Evolutionary conservation across 2,329 filamentous ascomycete genomes (phyloP).

Genomic region (Stachybotrys echinatus): DNA sequence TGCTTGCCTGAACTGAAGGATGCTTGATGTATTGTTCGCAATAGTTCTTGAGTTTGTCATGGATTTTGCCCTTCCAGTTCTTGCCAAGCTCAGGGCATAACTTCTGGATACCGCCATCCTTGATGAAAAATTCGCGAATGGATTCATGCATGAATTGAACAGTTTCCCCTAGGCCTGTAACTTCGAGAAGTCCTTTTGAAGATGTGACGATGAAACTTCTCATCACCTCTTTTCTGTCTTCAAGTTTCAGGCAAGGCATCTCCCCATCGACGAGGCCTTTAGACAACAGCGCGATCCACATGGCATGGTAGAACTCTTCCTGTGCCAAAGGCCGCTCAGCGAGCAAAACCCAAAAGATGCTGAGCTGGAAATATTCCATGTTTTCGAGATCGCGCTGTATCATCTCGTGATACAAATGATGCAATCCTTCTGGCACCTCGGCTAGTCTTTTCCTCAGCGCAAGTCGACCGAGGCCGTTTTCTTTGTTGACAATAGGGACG

Average conservation of each 20-base stretch:
- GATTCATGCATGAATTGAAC: constrained; percentile 53
- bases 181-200: constrained; percentile 46
- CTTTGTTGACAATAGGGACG: constrained; percentile 31
- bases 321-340: constrained; percentile 35
- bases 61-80: constrained; percentile 25
- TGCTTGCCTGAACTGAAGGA: too few species aligned
- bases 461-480: constrained; percentile 18
- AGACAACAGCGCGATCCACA: constrained; percentile 19
- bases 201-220: constrained; percentile 23
- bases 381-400: constrained; percentile 38
- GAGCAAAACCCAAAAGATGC: constrained; percentile 48
- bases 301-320: constrained; percentile 39
- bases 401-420: constrained; percentile 44
- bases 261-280: constrained; percentile 10
- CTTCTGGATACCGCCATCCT: constrained; percentile 20
- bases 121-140: constrained; percentile 40
- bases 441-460: constrained; percentile 19
- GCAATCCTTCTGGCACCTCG: constrained; percentile 32
- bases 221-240: constrained; percentile 14
- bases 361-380: constrained; percentile 33
- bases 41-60: constrained; percentile 38
- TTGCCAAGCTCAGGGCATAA: constrained; percentile 24
- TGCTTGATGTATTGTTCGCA: constrained; percentile 33
- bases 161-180: constrained; percentile 25
- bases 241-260: neutral